Conservation (phyloP, 257 asterid species). For the Fraxinus excelsior region DNA sequence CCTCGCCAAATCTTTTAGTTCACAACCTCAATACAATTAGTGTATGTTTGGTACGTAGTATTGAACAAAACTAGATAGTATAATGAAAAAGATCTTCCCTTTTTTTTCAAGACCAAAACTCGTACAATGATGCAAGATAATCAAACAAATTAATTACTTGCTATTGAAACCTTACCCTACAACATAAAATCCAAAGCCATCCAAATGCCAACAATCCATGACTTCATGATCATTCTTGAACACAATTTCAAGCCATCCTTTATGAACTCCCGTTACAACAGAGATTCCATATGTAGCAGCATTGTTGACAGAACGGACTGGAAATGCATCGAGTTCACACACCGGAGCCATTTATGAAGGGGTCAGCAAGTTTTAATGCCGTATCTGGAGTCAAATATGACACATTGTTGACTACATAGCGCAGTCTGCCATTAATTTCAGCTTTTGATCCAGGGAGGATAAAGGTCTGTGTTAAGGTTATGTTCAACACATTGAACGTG, state of each 20-base stretch:
- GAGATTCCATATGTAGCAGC: constrained; percentile 38
- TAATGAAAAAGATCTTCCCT: neutral
- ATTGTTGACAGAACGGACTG: constrained; percentile 34
- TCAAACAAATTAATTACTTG: no score
- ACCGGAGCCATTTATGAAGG: constrained; percentile 51
- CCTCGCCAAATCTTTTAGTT: constrained; percentile 45
- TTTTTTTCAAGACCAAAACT: neutral
- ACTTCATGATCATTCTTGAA: constrained; percentile 37
- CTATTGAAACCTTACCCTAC: constrained; percentile 52
- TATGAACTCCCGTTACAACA: constrained; percentile 55
- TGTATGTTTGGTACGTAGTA: neutral
- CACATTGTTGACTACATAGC: constrained; percentile 54
- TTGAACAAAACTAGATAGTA: neutral
- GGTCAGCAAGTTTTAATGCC: constrained; percentile 61
- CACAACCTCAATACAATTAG: neutral
- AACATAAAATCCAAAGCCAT: constrained; percentile 60
- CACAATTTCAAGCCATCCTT: constrained; percentile 72
- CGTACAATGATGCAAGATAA: neutral
- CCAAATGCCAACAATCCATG: constrained; percentile 74
- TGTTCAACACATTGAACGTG: constrained; percentile 63
- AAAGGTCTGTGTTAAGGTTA: constrained; percentile 63
- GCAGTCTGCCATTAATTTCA: constrained; percentile 10
- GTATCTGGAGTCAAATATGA: constrained; percentile 49
- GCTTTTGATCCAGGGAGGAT: constrained; percentile 43
- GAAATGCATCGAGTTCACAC: constrained; percentile 53